Evolutionary conservation across 2,329 filamentous ascomycete genomes (phyloP), one percentile per base, ranked within the genome.

Genomic region (Aphanocladium album): DNA sequence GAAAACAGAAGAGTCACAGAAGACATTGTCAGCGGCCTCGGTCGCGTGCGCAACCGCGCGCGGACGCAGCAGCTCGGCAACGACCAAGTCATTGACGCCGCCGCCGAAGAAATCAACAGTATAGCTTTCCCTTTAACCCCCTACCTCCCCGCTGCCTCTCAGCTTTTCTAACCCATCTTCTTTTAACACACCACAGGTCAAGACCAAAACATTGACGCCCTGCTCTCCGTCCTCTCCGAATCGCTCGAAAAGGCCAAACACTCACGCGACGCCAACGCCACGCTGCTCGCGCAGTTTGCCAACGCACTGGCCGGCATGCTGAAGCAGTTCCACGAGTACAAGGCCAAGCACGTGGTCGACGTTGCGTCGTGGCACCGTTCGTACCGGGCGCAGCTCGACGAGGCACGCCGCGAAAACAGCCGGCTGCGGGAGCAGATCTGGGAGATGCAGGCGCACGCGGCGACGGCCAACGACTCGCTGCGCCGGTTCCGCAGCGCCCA

Each of bases 241-340:
- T 80, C 83, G 7, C 80, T 88, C 67, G 85, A 88, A 68, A 83
- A 83, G 62, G 80, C 83, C 59, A 84, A 85, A 62, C 77, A 79
- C 69, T 81, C 80, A 62, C 82, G 83, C 65, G 83, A 87, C 67
- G 79, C 83, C 69, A 87, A 88, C 72, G 83, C 80, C 61, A 75
- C 75, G 50, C 79, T 86, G 53, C 78, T 87, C 37, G 76, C 78
- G 17, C 80, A 84, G 59, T 88, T 86, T 71, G 84, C 84, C 51
- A 76, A 77, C 60, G 81, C 80, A 30, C 76, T 88, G 61, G 77
- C 79, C 49, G 74, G 79, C 50, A 83, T 88, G 74, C 79, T 87
- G 35, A 80, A 82, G 66, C 84, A 87, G 67, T 83, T 87, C 69
- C 85, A 88, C 75, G 80, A 83, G 39, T 88, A 87, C 78, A 88